Evolutionary conservation across 2,329 filamentous ascomycete genomes (phyloP), one percentile per base, ranked within the genome.

Genomic region (Pseudogymnoascus sp.): DNA sequence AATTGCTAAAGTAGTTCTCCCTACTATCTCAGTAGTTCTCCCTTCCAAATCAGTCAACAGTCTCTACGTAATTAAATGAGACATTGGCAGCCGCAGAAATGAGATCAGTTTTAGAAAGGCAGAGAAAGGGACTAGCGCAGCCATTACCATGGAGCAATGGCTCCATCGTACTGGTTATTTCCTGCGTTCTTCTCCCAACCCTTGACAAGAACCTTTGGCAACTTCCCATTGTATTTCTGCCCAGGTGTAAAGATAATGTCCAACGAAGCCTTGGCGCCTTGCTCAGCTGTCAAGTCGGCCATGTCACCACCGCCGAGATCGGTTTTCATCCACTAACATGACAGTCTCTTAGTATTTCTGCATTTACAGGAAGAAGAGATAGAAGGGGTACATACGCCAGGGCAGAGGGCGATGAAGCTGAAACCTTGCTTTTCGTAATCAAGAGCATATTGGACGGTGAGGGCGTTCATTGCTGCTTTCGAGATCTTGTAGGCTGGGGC

Each of bases 391-490:
- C 76, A 61, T 74, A 80, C 79, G 1, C 80, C 80, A 6, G 80
- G 80, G 21, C 70, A 75, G 4, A 81, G 44, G 0, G 74, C 71
- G 9, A 79, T 62, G 60, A 80, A 70, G 0, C 73, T 77, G 64
- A 80, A 80, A 1, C 77, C 78, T 26, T 77, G 72, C 5, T 74
- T 65, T 1, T 65, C 72, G 46, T 75, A 74, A 0, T 72, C 68
- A 5, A 72, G 60, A 0, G 77, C 74, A 56, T 77, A 80, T 64
- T 79, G 78, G 0, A 77, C 72, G 1, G 78, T 82, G 37, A 82
- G 67, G 71, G 77, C 77, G 64, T 80, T 80, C 65, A 81, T 63
- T 0, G 79, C 79, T 0, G 80, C 75, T 65, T 82, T 82, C 15
- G 77, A 75, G 66, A 81, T 74, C 64, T 79, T 75, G 72, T 78